These are phyloP conservation scores for Epicoccum nigrum DNA, from an alignment of 2,329 filamentous ascomycete species.

Conservation along the genomic window DNA sequence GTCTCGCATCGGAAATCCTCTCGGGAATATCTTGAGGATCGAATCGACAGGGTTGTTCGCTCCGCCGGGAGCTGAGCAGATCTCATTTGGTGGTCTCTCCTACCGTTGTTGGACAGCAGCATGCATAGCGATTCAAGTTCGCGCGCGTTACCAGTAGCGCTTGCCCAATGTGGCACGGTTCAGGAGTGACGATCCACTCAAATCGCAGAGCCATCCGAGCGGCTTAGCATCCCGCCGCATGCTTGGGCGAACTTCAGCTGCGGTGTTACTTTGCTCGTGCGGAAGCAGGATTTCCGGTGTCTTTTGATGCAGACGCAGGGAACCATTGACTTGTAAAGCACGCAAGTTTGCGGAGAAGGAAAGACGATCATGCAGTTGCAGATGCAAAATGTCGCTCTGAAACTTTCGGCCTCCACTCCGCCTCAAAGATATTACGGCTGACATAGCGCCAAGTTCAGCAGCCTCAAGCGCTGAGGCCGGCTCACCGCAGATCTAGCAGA, in stretches of 20 bases:
- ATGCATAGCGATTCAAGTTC: slow-evolving; percentile 20
- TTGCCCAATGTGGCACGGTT: slow-evolving; percentile 11
- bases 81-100: slow-evolving; percentile 20
- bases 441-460: slow-evolving; percentile 17
- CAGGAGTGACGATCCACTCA: slow-evolving; percentile 19
- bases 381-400: slow-evolving; percentile 7
- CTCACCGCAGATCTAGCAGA: slow-evolving; percentile 20
- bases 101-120: slow-evolving; percentile 24
- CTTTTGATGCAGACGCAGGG: background rate
- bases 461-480: slow-evolving; percentile 29
- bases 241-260: slow-evolving; percentile 7
- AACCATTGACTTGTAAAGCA: background rate
- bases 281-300: slow-evolving; percentile 1
- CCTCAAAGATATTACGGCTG: slow-evolving; percentile 13
- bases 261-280: slow-evolving; percentile 7
- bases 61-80: slow-evolving; percentile 22
- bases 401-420: slow-evolving; percentile 13
- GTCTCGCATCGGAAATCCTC: slow-evolving; percentile 13
- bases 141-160: slow-evolving; percentile 29
- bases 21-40: slow-evolving; percentile 11
- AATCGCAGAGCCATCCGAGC: slow-evolving; percentile 11
- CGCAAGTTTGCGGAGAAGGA: slow-evolving; percentile 1
- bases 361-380: background rate
- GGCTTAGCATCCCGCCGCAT: slow-evolving; percentile 15
- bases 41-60: slow-evolving; percentile 17